Evolutionary conservation across 371 early-diverging fungal genomes (phyloP).

Genomic region (Blyttiomyces sp.): DNA sequence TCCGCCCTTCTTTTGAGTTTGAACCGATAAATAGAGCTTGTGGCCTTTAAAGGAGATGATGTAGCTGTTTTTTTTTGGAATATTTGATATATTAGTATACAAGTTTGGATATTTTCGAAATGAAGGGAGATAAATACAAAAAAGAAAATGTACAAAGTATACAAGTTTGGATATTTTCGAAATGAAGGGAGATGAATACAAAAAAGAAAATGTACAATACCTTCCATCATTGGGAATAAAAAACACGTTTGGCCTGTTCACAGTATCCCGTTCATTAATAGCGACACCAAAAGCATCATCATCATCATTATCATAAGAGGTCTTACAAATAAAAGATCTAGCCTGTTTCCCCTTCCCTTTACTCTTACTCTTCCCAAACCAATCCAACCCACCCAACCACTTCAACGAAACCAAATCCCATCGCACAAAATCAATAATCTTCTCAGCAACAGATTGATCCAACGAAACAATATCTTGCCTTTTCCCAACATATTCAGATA

Average conservation of each 20-base stretch:
- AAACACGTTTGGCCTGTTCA: not conserved
- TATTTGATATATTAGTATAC: not conserved
- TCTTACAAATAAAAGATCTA: not conserved
- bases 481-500: conserved; percentile 12
- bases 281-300: not conserved
- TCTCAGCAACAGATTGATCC: not conserved
- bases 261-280: too few species aligned
- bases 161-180: not conserved
- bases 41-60: not conserved
- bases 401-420: not conserved
- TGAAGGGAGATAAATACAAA: not conserved
- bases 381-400: not conserved
- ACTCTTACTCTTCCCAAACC: too few species aligned
- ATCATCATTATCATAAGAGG: not conserved
- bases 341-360: not conserved
- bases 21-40: not conserved
- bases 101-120: not conserved
- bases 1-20: not conserved
- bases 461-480: not conserved
- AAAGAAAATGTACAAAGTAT: not conserved
- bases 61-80: conserved; percentile 1
- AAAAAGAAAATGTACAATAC: not conserved
- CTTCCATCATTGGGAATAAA: conserved; percentile 12
- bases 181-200: not conserved
- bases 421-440: not conserved